A percentile compares a stretch with the other conserved stretches of the same genome.
phyloP scores from a whole-genome alignment of 768 basidiomycete species.

The Kwoniella heveanensis region DNA sequence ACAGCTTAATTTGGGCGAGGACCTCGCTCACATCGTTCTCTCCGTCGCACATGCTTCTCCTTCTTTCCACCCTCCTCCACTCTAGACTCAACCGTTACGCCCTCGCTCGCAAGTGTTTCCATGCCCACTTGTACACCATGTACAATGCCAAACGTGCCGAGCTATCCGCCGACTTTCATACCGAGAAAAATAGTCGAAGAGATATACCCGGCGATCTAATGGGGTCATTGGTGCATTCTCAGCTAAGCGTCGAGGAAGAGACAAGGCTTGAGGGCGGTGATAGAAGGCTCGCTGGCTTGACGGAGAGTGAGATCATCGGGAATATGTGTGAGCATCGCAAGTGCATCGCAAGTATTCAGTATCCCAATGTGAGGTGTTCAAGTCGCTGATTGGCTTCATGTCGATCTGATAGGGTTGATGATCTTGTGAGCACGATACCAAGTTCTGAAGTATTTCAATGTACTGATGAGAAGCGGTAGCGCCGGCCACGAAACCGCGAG shows the following conservation, averaged over 20 bases:
- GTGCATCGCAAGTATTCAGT: background rate
- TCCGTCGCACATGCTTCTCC: background rate
- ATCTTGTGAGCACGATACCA: conserved; percentile 25
- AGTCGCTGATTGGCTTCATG: too few relatives aligned
- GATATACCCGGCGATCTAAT: conserved; percentile 25
- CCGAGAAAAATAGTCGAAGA: conserved; percentile 12
- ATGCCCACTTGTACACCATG: conserved; percentile 25
- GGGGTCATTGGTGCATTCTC: conserved; percentile 32
- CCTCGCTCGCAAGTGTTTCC: conserved; percentile 24
- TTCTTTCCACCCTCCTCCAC: background rate
- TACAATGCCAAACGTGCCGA: conserved; percentile 16
- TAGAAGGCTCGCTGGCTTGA: conserved; percentile 30
- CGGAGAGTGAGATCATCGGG: conserved; percentile 41
- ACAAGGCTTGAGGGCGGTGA: conserved; percentile 12
- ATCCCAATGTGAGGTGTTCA: background rate
- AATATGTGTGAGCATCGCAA: conserved; percentile 32
- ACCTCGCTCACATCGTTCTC: too few relatives aligned
- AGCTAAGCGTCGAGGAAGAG: conserved; percentile 35
- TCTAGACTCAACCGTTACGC: conserved; percentile 21
- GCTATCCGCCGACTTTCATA: conserved; percentile 2
- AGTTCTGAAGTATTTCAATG: too few relatives aligned
- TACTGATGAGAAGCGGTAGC: too few relatives aligned
- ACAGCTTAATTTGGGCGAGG: too few relatives aligned
- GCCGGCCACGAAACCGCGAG: conserved; percentile 52
- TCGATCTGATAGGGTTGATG: conserved; percentile 22